Percentiles rank a stretch among this genome's conserved stretches.
These are phyloP conservation scores for Cornus florida DNA, from an alignment of 148 eudicot species.

Conservation along the genomic window DNA sequence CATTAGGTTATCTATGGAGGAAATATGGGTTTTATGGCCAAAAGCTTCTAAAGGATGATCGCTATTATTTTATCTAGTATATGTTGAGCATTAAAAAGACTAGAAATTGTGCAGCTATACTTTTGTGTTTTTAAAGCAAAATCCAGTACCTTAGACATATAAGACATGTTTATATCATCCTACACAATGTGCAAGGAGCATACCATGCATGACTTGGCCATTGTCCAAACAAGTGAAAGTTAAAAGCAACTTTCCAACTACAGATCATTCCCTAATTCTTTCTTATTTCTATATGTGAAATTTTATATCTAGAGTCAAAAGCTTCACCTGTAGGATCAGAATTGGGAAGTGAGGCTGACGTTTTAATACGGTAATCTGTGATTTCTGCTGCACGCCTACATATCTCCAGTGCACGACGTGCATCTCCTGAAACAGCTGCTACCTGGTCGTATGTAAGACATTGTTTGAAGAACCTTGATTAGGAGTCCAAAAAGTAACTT, in stretches of 20 bases:
- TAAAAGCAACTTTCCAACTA: not conserved
- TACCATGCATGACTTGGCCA: not conserved
- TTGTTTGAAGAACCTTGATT: not conserved
- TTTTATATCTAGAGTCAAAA: not conserved
- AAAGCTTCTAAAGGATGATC: no score
- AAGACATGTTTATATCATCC: not conserved
- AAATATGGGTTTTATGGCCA: not conserved
- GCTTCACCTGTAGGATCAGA: constrained; percentile 47
- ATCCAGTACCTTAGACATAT: not conserved
- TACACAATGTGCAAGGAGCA: not conserved
- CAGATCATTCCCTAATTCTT: not conserved
- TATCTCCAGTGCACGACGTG: constrained; percentile 93
- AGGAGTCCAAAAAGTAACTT: constrained; percentile 6
- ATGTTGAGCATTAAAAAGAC: not conserved
- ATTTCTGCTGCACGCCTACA: constrained; percentile 98
- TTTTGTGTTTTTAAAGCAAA: not conserved
- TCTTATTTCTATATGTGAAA: not conserved
- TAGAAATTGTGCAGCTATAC: not conserved
- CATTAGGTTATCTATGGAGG: not conserved
- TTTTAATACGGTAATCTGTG: constrained; percentile 73
- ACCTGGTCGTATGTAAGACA: constrained; percentile 46
- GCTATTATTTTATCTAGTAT: no score
- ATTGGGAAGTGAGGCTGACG: constrained; percentile 29
- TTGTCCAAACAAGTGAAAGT: not conserved
- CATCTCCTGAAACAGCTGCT: constrained; percentile 99